Evolutionary conservation across 139 green algal species (phyloP).

Genomic region (Yamagishiella unicocca): DNA sequence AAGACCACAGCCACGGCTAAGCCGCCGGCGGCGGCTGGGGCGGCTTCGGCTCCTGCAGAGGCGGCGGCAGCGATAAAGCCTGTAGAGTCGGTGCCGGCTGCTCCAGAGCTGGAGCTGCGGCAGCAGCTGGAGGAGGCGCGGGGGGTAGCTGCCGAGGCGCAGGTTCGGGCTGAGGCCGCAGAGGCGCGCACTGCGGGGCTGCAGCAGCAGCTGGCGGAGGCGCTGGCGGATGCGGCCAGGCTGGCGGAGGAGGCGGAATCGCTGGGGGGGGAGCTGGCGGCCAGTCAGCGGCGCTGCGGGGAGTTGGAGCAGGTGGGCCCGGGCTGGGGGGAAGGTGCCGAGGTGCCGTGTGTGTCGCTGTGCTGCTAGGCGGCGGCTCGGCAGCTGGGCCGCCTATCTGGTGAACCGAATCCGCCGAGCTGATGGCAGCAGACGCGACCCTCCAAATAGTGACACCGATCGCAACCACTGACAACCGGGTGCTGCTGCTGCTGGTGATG

Average conservation of each 20-base stretch:
- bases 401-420: no score
- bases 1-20: not conserved
- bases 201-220: slow-evolving; percentile 18
- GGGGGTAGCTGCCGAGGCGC: not conserved
- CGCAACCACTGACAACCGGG: no score
- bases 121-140: not conserved
- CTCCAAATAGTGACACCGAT: no score
- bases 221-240: not conserved
- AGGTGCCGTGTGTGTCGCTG: not conserved
- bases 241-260: not conserved
- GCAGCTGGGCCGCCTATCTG: not conserved
- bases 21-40: not conserved
- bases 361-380: no score
- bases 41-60: not conserved
- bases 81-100: no score
- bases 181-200: not conserved
- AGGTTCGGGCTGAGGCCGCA: not conserved
- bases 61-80: no score
- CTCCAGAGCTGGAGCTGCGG: not conserved
- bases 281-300: not conserved
- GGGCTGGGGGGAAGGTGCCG: not conserved
- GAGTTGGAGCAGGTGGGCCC: slow-evolving; percentile 22
- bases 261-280: slow-evolving; percentile 5
- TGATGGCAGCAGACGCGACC: no score
- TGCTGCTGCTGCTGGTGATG: no score